A percentile compares a stretch with the other conserved stretches of the same genome.
phyloP scores from a whole-genome alignment of 73 alveolate genomes.

The Loxodes magnus region DNA sequence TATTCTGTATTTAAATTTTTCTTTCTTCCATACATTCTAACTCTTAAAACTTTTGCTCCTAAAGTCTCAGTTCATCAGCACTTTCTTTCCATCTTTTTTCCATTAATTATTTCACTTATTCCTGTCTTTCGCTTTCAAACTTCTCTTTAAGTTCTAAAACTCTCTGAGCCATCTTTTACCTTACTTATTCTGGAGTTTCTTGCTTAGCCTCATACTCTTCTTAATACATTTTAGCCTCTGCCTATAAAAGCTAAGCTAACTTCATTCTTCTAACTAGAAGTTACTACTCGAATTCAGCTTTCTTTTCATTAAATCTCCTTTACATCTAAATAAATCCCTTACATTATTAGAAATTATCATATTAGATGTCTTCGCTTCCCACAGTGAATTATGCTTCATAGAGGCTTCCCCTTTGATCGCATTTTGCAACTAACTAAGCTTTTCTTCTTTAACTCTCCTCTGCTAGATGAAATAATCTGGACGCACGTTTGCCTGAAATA shows the following conservation, averaged over 20 bases:
- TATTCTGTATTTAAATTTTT: constrained; percentile 42
- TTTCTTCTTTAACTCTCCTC: constrained; percentile 28
- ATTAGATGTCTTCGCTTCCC: constrained; percentile 37
- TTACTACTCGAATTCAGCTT: constrained; percentile 9
- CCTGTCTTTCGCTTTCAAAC: constrained; percentile 12
- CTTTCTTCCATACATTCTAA: constrained; percentile 31
- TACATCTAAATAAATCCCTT: not conserved
- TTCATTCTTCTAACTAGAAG: constrained; percentile 19
- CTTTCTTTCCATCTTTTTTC: constrained; percentile 32
- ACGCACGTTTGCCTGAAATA: constrained; percentile 18
- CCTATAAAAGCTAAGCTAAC: constrained; percentile 19
- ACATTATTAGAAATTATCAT: constrained; percentile 8
- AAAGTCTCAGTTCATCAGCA: constrained; percentile 43
- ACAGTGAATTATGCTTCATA: constrained; percentile 21
- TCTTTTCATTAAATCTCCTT: constrained; percentile 15
- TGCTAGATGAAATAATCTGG: constrained; percentile 31
- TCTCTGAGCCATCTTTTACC: constrained; percentile 30
- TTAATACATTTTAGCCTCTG: constrained; percentile 24
- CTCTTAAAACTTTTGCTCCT: constrained; percentile 31
- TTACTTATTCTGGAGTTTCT: constrained; percentile 39
- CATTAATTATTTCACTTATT: constrained; percentile 6
- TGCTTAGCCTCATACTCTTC: constrained; percentile 22
- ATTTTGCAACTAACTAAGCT: not conserved
- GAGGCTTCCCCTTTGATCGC: constrained; percentile 18
- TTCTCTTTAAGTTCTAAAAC: constrained; percentile 5